A percentile compares a stretch with the other conserved stretches of the same genome.
phyloP scores from a whole-genome alignment of 192 early-diverging fungal genomes.

The Rhizophagus prolifer region DNA sequence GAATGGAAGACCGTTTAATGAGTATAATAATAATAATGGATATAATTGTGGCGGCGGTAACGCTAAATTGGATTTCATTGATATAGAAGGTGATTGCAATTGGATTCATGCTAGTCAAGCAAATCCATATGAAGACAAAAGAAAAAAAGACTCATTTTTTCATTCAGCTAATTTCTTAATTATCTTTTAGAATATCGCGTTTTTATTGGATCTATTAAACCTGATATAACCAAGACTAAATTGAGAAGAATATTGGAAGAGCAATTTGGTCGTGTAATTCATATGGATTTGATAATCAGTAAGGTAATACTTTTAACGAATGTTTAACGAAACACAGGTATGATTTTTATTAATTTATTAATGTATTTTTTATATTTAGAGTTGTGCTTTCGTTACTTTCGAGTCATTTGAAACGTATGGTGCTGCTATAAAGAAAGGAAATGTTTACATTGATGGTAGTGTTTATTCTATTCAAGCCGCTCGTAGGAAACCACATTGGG shows the following conservation, averaged over 20 bases:
- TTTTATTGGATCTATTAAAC: neutral
- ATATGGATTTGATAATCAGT: neutral
- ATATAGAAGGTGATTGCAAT: neutral
- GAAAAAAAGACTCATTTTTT: neutral
- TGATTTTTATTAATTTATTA: no score
- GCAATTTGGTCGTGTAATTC: neutral
- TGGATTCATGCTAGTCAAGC: no score
- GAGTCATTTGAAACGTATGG: neutral
- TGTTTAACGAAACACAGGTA: neutral
- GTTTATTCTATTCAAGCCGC: neutral
- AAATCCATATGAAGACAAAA: neutral
- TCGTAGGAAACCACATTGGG: neutral
- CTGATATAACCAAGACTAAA: neutral
- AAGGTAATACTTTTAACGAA: conserved; percentile 3
- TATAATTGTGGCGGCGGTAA: neutral
- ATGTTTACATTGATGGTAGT: neutral
- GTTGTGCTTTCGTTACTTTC: neutral
- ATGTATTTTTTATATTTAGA: neutral
- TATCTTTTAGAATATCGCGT: neutral
- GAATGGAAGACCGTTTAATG: neutral
- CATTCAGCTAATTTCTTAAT: neutral
- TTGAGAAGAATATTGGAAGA: neutral
- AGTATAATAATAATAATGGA: neutral
- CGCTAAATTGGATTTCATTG: neutral
- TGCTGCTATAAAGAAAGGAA: neutral